These are phyloP conservation scores for Pleurotus sapidus DNA, from an alignment of 768 basidiomycete genomes.

Conservation along the genomic window DNA sequence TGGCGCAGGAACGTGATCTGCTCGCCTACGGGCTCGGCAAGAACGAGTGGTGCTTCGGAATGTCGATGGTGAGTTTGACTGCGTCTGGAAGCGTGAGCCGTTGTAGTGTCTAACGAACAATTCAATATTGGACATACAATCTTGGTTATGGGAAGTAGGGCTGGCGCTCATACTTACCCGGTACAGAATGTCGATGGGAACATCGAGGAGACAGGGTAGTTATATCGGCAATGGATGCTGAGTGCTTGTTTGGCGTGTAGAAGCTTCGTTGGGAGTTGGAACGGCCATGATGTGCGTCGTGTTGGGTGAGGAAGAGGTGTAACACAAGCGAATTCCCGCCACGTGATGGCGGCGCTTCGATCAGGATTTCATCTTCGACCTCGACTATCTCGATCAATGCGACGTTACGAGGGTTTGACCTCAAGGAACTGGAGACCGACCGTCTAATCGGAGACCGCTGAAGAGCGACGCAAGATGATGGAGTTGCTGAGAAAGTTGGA, in stretches of 20 bases:
- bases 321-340: no score
- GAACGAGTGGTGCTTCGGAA: background rate
- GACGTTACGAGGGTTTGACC: constrained; percentile 79
- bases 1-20: constrained; percentile 13
- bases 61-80: background rate
- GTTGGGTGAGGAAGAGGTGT: no score
- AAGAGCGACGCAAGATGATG: constrained; percentile 66
- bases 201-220: background rate
- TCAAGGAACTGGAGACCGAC: constrained; percentile 67
- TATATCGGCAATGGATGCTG: no score
- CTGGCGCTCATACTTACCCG: no score
- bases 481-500: constrained; percentile 72
- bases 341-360: no score
- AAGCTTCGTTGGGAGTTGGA: no score
- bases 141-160: background rate
- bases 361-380: no score
- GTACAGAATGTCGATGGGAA: background rate
- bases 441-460: constrained; percentile 48
- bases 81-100: background rate
- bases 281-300: no score
- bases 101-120: background rate
- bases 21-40: background rate
- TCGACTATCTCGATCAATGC: no score
- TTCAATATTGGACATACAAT: background rate
- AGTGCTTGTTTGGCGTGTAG: no score